Percentiles rank a stretch among this genome's conserved stretches.
phyloP scores from a whole-genome alignment of 805 yeast species.

The Komagataella pseudopastoris region DNA sequence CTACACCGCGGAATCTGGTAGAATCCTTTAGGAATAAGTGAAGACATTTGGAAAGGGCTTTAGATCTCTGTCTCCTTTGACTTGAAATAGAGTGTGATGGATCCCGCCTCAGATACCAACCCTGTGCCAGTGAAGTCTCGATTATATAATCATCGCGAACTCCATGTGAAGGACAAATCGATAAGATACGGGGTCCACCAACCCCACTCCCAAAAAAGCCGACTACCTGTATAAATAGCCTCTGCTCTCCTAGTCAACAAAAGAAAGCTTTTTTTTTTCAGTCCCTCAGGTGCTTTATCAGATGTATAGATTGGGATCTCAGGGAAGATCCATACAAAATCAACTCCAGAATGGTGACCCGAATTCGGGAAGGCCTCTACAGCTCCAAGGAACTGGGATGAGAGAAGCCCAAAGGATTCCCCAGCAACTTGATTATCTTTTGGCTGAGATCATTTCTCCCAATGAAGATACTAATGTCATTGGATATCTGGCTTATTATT shows the following conservation, averaged over 20 bases:
- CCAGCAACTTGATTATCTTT: constrained; percentile 32
- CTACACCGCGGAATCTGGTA: constrained; percentile 24
- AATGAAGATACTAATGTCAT: constrained; percentile 14
- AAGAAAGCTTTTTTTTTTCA: not conserved
- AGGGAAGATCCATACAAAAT: constrained; percentile 10
- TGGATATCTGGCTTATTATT: constrained; percentile 35
- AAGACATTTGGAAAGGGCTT: constrained; percentile 8
- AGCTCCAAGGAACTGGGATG: not conserved
- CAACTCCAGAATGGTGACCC: constrained; percentile 2
- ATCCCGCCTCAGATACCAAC: not conserved
- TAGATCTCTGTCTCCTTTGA: no score
- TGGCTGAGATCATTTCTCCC: constrained; percentile 30
- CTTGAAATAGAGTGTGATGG: not conserved
- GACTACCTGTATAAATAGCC: not conserved
- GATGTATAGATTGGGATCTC: constrained; percentile 10
- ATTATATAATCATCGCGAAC: not conserved
- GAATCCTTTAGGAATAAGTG: constrained; percentile 18
- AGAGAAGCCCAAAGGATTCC: constrained; percentile 10
- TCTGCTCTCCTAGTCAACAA: not conserved
- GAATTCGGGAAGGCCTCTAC: not conserved
- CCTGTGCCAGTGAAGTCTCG: not conserved
- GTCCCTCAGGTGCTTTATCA: not conserved
- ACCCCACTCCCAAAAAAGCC: not conserved
- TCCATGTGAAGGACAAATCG: not conserved
- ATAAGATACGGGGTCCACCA: not conserved